Conservation (phyloP, 345 rosid genomes). For the Eucalyptus dawsonii region DNA sequence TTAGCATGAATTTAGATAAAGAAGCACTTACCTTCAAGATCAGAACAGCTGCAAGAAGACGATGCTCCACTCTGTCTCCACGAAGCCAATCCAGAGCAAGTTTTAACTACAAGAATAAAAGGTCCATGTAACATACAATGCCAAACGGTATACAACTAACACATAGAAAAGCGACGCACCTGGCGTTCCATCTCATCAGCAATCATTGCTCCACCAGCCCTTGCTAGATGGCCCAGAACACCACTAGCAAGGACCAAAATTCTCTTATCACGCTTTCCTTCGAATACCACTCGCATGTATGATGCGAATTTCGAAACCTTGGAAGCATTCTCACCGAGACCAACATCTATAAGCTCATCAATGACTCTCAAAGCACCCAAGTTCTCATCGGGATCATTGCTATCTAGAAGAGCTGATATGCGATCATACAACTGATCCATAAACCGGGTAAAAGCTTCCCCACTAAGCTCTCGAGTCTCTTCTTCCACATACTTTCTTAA, state of each 20-base stretch:
- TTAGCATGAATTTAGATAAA: not conserved
- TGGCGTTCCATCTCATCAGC: constrained; percentile 98
- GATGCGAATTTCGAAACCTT: constrained; percentile 81
- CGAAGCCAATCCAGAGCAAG: constrained; percentile 88
- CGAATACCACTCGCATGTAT: constrained; percentile 70
- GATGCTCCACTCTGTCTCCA: constrained; percentile 77
- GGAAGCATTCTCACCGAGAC: constrained; percentile 92
- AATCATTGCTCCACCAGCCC: constrained; percentile 99
- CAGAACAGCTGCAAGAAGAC: constrained; percentile 83
- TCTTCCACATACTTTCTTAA: constrained; percentile 84
- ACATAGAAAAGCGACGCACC: constrained; percentile 20
- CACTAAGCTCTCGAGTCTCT: constrained; percentile 75
- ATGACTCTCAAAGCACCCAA: constrained; percentile 87
- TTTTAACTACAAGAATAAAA: constrained; percentile 44
- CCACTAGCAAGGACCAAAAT: constrained; percentile 81
- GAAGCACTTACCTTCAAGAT: constrained; percentile 62
- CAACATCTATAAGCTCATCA: constrained; percentile 87
- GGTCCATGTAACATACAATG: not conserved
- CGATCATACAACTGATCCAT: constrained; percentile 84
- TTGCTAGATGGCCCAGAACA: constrained; percentile 95
- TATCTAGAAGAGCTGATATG: constrained; percentile 56
- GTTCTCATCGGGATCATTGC: constrained; percentile 73
- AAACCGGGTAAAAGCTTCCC: constrained; percentile 80
- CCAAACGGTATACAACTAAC: not conserved
- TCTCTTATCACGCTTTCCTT: constrained; percentile 73